phyloP scores from a whole-genome alignment of 2,329 filamentous ascomycete species.

The Diaporthe sp. region DNA sequence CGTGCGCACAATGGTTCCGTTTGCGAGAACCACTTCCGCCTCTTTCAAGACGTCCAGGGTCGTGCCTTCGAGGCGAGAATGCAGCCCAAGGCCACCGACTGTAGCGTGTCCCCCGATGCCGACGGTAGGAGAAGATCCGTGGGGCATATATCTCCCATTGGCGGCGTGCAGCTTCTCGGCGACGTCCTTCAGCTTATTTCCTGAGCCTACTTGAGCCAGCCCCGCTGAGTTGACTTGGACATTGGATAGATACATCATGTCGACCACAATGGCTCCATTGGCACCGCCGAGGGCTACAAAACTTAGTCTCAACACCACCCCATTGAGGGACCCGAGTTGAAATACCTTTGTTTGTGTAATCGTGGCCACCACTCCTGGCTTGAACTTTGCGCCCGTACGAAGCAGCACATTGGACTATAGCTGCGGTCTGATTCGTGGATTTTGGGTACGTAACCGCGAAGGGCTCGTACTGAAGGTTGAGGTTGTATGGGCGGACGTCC shows the following conservation, averaged over 20 bases:
- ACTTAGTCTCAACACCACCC: not conserved
- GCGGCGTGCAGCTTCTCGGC: conserved; percentile 4
- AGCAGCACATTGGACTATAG: not conserved
- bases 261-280: not conserved
- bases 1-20: not conserved
- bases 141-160: not conserved
- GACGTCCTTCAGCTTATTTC: not conserved
- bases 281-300: not conserved
- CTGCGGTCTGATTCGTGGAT: not conserved
- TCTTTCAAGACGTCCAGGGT: not conserved
- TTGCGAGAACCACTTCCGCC: not conserved
- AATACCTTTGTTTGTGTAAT: not conserved
- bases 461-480: not conserved
- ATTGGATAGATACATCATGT: not conserved
- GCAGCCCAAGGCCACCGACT: not conserved
- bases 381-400: not conserved
- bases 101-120: not conserved
- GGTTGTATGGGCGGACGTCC: conserved; percentile 10
- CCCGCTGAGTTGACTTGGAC: not conserved
- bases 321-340: not conserved
- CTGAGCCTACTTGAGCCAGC: not conserved
- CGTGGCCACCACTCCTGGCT: conserved; percentile 14
- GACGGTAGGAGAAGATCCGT: not conserved
- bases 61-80: not conserved
- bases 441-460: not conserved